Base-by-base conservation (phyloP, 2,329 filamentous ascomycete genomes). In the Penicillium psychrosexuale region DNA sequence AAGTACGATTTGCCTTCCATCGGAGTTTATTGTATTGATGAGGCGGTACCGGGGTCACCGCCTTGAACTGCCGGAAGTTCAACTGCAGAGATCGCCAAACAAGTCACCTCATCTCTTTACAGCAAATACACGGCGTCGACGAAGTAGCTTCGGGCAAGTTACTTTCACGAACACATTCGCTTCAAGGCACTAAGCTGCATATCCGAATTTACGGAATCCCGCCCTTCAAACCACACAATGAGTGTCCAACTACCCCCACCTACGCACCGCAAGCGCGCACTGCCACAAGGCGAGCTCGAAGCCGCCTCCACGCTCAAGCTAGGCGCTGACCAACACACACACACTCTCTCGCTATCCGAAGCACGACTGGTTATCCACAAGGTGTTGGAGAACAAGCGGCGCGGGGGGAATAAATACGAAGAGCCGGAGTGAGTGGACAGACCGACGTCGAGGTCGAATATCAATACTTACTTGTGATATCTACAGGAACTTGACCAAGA, bases 321-420 rank as follows among this genome's bases (percentile, higher is more conserved):
- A 11, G 94, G 94, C 76, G 93, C 97, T 72, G 97, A 97, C 76
- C 86, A 95, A 66, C 82, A 93, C 69, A 91, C 95, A 62, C 91
- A 94, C 71, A 93, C 92, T 6, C 81, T 99, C 59, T 96, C 92
- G 43, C 84, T 97, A 50, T 96, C 91, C 33, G 94, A 97, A 77
- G 92, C 94, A 2, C 85, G 91, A 65, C 84, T 96, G 47, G 89
- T 99, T 69, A 90, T 99, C 67, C 93, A 93, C 69, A 91, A 91
- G 59, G 87, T 97, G 47, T 84, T 94, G 61, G 82, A 88, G 59
- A 90, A 93, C 77, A 85, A 91, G 61, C 84, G 86, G 63, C 86
- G 88, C 66, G 88, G 90, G 65, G 85, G 86, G 66, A 91, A 91
- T 76, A 90, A 91, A 69, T 82, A 91, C 47, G 90, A 90, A 73